Evolutionary conservation across 2,329 filamentous ascomycete species (phyloP), one percentile per base, ranked within the genome.

Genomic region (Beauveria sp.): DNA sequence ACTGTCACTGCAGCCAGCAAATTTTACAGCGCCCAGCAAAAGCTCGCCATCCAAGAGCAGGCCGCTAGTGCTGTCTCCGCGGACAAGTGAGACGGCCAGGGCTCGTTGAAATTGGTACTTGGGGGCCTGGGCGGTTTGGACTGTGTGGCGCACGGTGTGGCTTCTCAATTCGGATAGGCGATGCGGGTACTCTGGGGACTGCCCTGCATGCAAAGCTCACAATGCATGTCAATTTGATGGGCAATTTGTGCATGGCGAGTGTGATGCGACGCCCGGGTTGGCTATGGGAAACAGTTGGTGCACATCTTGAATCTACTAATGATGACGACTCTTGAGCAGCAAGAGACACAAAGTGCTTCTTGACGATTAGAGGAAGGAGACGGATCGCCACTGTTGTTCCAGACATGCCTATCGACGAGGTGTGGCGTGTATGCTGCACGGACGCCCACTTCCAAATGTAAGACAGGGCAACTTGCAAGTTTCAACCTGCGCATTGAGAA

Each of bases 191-290:
- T 48, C 49, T 20, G 58, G 58, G 50, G 58, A 46, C 31, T 20
- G 31, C 43, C 59, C 28, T 61, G 50, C 51, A 61, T 49, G 50
- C 20, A n/a, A 61, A 55, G 51, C 42, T 58, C 53, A 54, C 54
- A 62, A 62, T 59, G 49, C 61, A 62, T 54, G 61, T 59, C 54
- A 58, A 49, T 54, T 58, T 46, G 59, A 58, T 62, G 61, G 61
- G 58, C 16, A 38, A 53, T 53, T 60, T 53, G 49, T 46, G 49
- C 58, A 46, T 53, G 40, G 26, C 26, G 10, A 20, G 24, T 48
- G 38, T 42, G 57, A 60, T 52, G 57, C 24, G 48, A 24, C 38
- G 26, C 38, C 48, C 57, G 48, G 38, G 24, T 60, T 45, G 48
- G 46, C 48, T 60, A 38, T 46, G 49, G 49, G 48, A 22, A 43